phyloP scores from a whole-genome alignment of 116 monocot species.

The Zostera marina region DNA sequence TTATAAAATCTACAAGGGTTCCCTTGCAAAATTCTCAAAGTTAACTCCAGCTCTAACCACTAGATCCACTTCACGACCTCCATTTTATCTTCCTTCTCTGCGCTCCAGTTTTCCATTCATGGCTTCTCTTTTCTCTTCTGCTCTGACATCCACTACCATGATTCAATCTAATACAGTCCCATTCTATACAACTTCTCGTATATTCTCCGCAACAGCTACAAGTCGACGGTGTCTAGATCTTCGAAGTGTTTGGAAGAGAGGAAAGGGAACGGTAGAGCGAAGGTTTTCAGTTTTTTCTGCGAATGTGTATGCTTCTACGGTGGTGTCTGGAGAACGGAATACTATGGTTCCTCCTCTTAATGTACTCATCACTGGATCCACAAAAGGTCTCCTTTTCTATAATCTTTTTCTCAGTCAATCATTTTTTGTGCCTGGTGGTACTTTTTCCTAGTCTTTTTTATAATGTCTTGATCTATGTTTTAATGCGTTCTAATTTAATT shows the following conservation, averaged over 20 bases:
- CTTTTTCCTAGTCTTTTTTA: neutral
- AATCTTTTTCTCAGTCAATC: neutral
- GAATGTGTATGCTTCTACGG: neutral
- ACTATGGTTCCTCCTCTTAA: slow-evolving; percentile 69
- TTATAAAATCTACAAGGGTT: no score
- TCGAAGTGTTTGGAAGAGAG: neutral
- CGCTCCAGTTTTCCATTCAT: neutral
- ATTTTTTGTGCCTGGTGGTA: neutral
- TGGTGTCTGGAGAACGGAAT: slow-evolving; percentile 11
- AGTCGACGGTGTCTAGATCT: slow-evolving; percentile 2
- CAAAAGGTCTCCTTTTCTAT: slow-evolving; percentile 39
- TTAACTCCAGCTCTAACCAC: no score
- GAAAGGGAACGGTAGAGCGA: slow-evolving; percentile 1
- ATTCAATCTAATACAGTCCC: neutral
- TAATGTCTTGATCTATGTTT: neutral
- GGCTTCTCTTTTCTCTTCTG: slow-evolving; percentile 5
- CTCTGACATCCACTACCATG: neutral
- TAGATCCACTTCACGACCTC: neutral
- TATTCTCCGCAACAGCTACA: neutral
- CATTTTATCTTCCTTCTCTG: neutral
- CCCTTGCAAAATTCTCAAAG: no score
- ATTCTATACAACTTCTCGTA: neutral
- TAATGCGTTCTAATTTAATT: neutral
- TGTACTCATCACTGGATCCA: slow-evolving; percentile 87
- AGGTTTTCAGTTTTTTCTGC: neutral